phyloP scores from a whole-genome alignment of 1,284 basidiomycete genomes.

The Melampsora larici-populina region DNA sequence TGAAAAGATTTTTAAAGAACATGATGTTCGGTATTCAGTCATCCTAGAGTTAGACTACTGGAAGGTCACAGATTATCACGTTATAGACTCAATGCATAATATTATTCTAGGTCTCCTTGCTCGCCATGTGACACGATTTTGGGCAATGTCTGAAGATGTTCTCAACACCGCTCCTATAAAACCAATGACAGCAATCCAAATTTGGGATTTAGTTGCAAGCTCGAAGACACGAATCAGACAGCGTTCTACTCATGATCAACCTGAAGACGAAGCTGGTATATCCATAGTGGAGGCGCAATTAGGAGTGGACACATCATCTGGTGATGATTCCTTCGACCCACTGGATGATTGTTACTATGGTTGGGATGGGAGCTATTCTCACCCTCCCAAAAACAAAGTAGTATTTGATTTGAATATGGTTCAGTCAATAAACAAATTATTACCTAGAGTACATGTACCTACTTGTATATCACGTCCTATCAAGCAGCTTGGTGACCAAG shows the following conservation, averaged over 20 bases:
- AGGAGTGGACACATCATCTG: neutral
- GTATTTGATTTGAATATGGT: constrained; percentile 8
- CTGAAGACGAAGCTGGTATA: too few species aligned
- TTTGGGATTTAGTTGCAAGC: neutral
- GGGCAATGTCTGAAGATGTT: constrained; percentile 24
- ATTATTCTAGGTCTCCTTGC: constrained; percentile 16
- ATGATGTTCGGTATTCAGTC: constrained; percentile 26
- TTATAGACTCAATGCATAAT: constrained; percentile 40
- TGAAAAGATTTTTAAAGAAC: neutral
- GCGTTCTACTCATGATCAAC: too few species aligned
- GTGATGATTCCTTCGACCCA: constrained; percentile 14
- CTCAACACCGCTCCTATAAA: constrained; percentile 4
- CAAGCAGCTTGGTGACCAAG: constrained; percentile 19
- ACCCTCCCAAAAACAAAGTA: neutral
- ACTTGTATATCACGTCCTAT: constrained; percentile 20
- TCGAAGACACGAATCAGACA: neutral
- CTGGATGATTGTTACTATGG: constrained; percentile 5
- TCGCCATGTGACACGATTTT: constrained; percentile 20
- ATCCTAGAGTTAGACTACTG: constrained; percentile 27
- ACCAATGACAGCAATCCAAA: neutral
- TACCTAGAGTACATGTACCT: constrained; percentile 7
- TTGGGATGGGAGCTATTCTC: constrained; percentile 8
- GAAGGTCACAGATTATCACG: constrained; percentile 33
- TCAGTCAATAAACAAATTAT: constrained; percentile 6
- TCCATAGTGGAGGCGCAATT: neutral